Evolutionary conservation across 176 grass and related monocot species (phyloP), one percentile per base, ranked within the genome.

Genomic region (Phoenix roebelenii): DNA sequence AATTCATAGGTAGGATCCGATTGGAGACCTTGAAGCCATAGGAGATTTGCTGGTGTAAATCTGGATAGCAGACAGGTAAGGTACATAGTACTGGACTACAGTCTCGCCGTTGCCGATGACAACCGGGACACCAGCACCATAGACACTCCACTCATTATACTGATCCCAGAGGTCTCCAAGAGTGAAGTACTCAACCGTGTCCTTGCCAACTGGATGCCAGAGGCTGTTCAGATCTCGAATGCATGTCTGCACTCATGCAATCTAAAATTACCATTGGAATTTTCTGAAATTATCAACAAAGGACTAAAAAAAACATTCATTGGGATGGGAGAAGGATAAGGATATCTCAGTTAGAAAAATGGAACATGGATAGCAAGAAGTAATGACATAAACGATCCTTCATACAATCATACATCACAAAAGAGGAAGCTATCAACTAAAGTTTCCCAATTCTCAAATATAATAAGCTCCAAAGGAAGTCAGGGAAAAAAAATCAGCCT

Each of bases 61-160:
- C 72, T 90, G 87, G 65, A 90, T 55, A 15, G 87, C 82, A 7
- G 87, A 90, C 39, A 90, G 55, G 64, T 82, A 86, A 1, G 82
- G 82, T n/a, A 72, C 76, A 51, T 77, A 90, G 54, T 90, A 81
- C 44, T 83, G 76, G 7, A 78, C 81, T 48, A 79, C 55, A 18
- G 35, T 57, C 4, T 76, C 29, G 23, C 63, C 60, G 1, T 25
- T 68, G 32, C 65, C 54, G 16, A 71, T 25, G 54, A 50, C 58
- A 25, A 82, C 23, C 3, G 82, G 82, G 23, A 90, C 87, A 15
- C 44, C 53, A 17, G 83, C 67, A 50, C 76, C 82, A 59, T 80
- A 86, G 0, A 59, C 76, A 73, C 82, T 90, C 61, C 79, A 83
- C 64, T 86, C 72, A 0, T 19, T 24, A 26, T 86, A 90, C 25